These are phyloP conservation scores for Calonectria leucothoes DNA, from an alignment of 2,329 filamentous ascomycete genomes.

Conservation along the genomic window DNA sequence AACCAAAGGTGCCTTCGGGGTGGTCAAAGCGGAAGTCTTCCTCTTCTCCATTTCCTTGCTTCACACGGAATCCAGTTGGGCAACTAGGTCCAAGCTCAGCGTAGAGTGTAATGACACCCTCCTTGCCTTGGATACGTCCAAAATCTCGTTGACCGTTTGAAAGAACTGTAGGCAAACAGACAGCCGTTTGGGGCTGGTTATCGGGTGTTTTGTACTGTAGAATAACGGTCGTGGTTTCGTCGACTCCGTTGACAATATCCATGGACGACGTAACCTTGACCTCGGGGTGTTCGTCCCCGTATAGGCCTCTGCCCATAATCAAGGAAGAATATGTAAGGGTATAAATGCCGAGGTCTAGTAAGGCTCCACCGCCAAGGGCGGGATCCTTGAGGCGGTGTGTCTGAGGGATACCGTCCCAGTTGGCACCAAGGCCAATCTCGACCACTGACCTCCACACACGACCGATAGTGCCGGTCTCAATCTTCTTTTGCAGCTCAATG, in stretches of 20 bases:
- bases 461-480: constrained; percentile 54
- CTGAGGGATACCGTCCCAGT: constrained; percentile 44
- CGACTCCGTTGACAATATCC: constrained; percentile 48
- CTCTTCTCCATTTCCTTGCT: constrained; percentile 45
- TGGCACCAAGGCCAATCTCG: constrained; percentile 50
- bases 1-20: constrained; percentile 48
- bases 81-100: constrained; percentile 47
- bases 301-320: constrained; percentile 42
- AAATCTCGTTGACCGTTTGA: constrained; percentile 39
- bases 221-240: constrained; percentile 49
- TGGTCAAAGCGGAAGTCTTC: constrained; percentile 48
- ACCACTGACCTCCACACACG: constrained; percentile 50
- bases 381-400: constrained; percentile 50
- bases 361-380: constrained; percentile 52
- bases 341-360: constrained; percentile 57
- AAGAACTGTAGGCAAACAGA: constrained; percentile 51
- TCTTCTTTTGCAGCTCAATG: constrained; percentile 44
- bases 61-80: constrained; percentile 47
- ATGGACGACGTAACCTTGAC: constrained; percentile 51
- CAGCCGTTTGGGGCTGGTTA: constrained; percentile 48
- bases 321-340: constrained; percentile 52
- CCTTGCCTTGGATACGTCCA: constrained; percentile 52
- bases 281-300: constrained; percentile 40
- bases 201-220: constrained; percentile 48
- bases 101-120: constrained; percentile 48